phyloP scores from a whole-genome alignment of 352 stramenopile genomes.

The Aphanomyces astaci region DNA sequence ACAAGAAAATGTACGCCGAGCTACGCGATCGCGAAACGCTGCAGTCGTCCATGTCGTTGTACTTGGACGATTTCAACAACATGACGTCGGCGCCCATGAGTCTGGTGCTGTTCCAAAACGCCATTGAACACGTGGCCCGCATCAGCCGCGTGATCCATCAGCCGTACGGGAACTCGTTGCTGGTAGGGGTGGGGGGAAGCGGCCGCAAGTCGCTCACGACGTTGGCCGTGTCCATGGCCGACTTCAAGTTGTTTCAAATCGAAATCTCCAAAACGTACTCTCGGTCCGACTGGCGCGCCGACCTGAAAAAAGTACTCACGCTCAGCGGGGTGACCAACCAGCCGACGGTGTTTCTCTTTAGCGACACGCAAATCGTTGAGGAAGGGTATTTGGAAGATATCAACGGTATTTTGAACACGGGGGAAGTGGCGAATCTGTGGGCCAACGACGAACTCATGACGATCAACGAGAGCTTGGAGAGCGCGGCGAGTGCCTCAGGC shows the following conservation, averaged over 20 bases:
- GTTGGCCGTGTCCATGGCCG: slow-evolving; percentile 89
- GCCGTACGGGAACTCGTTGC: slow-evolving; percentile 88
- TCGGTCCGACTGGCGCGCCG: slow-evolving; percentile 87
- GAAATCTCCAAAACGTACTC: slow-evolving; percentile 94
- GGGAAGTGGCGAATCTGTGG: slow-evolving; percentile 90
- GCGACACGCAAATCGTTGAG: slow-evolving; percentile 90
- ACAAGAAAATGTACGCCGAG: slow-evolving; percentile 80
- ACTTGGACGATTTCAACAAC: slow-evolving; percentile 94
- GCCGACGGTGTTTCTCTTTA: slow-evolving; percentile 89
- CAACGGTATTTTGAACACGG: slow-evolving; percentile 90
- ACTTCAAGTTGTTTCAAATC: slow-evolving; percentile 94
- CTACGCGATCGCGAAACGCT: slow-evolving; percentile 75
- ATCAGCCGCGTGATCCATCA: slow-evolving; percentile 91
- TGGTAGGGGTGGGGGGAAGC: slow-evolving; percentile 89
- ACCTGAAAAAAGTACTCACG: slow-evolving; percentile 85
- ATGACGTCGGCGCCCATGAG: slow-evolving; percentile 91
- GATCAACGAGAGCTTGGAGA: slow-evolving; percentile 71
- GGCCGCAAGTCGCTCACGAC: slow-evolving; percentile 90
- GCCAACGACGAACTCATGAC: slow-evolving; percentile 81
- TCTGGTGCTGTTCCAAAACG: slow-evolving; percentile 92
- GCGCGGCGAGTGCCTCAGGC: slow-evolving; percentile 42
- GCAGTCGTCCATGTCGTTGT: slow-evolving; percentile 82
- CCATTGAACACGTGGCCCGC: slow-evolving; percentile 90
- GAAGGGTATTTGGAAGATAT: slow-evolving; percentile 91
- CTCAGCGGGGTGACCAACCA: slow-evolving; percentile 74